Evolutionary conservation across 306 rosid species (phyloP), one percentile per base, ranked within the genome.

Genomic region (Casuarina equisetifolia): DNA sequence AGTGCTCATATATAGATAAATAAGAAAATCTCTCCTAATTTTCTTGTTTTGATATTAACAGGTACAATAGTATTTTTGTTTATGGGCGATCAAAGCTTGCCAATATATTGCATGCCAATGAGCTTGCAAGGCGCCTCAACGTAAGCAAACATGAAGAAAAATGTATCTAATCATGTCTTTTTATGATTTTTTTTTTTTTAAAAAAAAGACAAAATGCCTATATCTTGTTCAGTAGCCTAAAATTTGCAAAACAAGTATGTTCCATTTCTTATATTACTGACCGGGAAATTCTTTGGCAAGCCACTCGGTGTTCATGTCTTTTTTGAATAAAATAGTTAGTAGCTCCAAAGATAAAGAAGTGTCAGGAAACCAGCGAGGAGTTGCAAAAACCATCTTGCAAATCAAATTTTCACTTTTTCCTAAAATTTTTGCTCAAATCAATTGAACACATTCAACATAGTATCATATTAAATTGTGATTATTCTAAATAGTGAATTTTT

Each of bases 1-100:
- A 51, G n/a, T 49, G 69, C 77, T 75, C 72, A 57, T 71, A 49
- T 25, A 25, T 25, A 25, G 32, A 25, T 25, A 25, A 57, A 39
- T 58, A 68, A 54, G 53, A 54, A 19, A 70, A 44, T 74, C 44
- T 19, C 38, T 52, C 66, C 61, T 52, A 76, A 38, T 71, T 72
- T 6, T 6, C 36, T 57, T 42, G 43, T n/a, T 76, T 67, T 69
- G 78, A 49, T 20, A 61, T 25, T 25, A 78, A 43, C 87, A 92
- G 98, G 74, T 89, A 89, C 83, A 69, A 43, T 80, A 75, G 85
- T 79, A 53, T 76, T 64, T 74, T 0, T 48, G 96, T 95, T 54
- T 92, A 92, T 88, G 91, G 89, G 55, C 97, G 89, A 74, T 90
- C 97, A 63, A 94, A 94, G 84, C 96, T 94, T 69, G 84, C 96